phyloP scores from a whole-genome alignment of 305 asterid genomes.

The Withania somnifera region DNA sequence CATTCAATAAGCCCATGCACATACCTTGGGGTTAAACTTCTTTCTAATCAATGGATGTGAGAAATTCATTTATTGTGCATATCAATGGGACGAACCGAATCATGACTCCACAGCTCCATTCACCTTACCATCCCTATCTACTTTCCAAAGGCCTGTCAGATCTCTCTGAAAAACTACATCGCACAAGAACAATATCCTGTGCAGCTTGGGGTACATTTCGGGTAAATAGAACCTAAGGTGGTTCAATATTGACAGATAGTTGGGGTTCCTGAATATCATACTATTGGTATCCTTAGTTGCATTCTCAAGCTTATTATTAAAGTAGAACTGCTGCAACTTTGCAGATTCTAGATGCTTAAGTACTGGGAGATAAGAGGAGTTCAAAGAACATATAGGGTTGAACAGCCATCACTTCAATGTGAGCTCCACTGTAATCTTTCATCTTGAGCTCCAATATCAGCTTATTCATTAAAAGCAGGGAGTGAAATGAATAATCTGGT shows the following conservation, averaged over 20 bases:
- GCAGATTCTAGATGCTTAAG: slow-evolving; percentile 19
- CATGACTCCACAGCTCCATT: slow-evolving; percentile 74
- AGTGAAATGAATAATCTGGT: too few species aligned
- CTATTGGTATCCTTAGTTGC: slow-evolving; percentile 23
- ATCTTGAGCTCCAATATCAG: too few species aligned
- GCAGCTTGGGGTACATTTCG: slow-evolving; percentile 60
- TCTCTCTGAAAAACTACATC: slow-evolving; percentile 64
- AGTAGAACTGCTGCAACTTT: slow-evolving; percentile 16
- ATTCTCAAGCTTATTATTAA: slow-evolving; percentile 22
- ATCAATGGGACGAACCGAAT: slow-evolving; percentile 56
- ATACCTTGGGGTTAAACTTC: slow-evolving; percentile 62
- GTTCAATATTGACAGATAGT: slow-evolving; percentile 25
- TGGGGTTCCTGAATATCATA: slow-evolving; percentile 24
- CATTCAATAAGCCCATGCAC: slow-evolving; percentile 83
- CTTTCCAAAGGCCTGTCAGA: slow-evolving; percentile 58
- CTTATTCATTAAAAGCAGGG: too few species aligned
- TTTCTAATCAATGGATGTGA: slow-evolving; percentile 57
- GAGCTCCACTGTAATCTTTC: slow-evolving; percentile 21
- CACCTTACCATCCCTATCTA: slow-evolving; percentile 68
- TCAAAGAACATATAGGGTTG: slow-evolving; percentile 18
- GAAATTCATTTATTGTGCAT: slow-evolving; percentile 63
- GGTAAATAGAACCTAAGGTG: slow-evolving; percentile 74
- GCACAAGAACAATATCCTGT: slow-evolving; percentile 60
- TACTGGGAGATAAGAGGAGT: slow-evolving; percentile 22
- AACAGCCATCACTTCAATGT: slow-evolving; percentile 24